Evolutionary conservation across 2,329 filamentous ascomycete species (phyloP).

Genomic region (Colletotrichum eleusines): DNA sequence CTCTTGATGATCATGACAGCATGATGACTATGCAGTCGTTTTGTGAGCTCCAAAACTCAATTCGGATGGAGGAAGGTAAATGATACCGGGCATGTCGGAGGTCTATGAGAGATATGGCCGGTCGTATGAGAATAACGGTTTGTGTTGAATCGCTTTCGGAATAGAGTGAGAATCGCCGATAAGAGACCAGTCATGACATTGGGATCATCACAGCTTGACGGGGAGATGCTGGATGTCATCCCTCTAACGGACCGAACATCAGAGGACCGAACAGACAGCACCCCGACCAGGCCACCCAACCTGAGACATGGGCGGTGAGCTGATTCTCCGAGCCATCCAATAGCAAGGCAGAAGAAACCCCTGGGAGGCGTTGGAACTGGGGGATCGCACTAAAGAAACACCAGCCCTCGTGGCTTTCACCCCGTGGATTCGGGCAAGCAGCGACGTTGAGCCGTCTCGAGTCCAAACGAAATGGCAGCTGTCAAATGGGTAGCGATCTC

Average conservation of each 20-base stretch:
- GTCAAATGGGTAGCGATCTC: slow-evolving; percentile 12
- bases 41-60: neutral
- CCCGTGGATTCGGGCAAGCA: neutral
- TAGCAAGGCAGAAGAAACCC: neutral
- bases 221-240: neutral
- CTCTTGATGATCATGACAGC: neutral
- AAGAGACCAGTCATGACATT: neutral
- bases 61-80: neutral
- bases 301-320: slow-evolving; percentile 5
- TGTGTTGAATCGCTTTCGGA: neutral
- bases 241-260: slow-evolving; percentile 26
- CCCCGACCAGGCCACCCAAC: neutral
- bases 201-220: slow-evolving; percentile 8
- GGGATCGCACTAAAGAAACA: slow-evolving; percentile 17
- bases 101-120: neutral
- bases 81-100: neutral
- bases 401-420: slow-evolving; percentile 11
- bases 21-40: neutral
- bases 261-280: slow-evolving; percentile 18
- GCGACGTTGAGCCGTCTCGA: slow-evolving; percentile 26
- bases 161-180: too few species aligned
- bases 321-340: neutral
- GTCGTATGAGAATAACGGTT: neutral
- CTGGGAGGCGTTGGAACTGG: slow-evolving; percentile 10
- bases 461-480: slow-evolving; percentile 20